Evolutionary conservation across 345 rosid genomes (phyloP).

Genomic region (Durio zibethinus): DNA sequence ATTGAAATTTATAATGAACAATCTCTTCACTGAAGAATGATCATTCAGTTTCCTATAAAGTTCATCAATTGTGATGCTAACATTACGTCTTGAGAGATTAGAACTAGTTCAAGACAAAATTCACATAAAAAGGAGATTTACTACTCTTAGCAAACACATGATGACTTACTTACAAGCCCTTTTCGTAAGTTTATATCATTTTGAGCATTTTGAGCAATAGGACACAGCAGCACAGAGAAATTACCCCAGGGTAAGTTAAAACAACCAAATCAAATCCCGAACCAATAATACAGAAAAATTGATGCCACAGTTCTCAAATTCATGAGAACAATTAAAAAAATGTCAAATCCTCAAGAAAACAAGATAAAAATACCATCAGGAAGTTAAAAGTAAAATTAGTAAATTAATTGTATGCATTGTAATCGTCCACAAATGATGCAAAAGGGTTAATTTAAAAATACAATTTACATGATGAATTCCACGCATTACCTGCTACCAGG

Average conservation of each 20-base stretch:
- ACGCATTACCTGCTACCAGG: slow-evolving; percentile 59
- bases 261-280: slow-evolving; percentile 2
- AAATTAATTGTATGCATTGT: neutral
- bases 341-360: neutral
- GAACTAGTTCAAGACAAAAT: slow-evolving; percentile 7
- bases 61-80: neutral
- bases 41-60: neutral
- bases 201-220: slow-evolving; percentile 8
- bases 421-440: slow-evolving; percentile 4
- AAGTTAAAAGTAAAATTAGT: neutral
- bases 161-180: neutral
- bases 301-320: neutral
- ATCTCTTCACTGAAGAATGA: neutral
- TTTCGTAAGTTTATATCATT: neutral
- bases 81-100: neutral
- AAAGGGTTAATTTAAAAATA: neutral
- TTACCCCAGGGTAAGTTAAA: neutral
- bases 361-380: neutral
- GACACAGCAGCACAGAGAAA: neutral
- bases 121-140: neutral
- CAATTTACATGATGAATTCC: neutral
- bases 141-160: neutral
- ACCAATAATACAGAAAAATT: neutral
- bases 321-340: neutral
- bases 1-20: neutral